Conservation (phyloP, 805 yeast genomes). For the Nakazawaea peltata region DNA sequence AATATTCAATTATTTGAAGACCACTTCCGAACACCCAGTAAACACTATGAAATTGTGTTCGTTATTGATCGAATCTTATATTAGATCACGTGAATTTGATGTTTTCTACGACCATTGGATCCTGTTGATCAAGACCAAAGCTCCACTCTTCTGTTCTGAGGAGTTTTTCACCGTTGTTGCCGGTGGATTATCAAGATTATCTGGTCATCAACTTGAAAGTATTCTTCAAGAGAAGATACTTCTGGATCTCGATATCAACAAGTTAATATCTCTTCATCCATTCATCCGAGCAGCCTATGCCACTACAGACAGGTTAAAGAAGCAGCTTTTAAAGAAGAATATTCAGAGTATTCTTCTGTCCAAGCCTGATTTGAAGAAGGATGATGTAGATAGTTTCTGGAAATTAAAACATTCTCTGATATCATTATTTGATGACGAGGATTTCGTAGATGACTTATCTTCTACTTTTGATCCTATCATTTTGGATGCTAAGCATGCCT, state of each 20-base stretch:
- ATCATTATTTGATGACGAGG: conserved; percentile 35
- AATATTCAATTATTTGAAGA: conserved; percentile 18
- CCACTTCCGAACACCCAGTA: neutral
- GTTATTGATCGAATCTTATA: conserved; percentile 36
- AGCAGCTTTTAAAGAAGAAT: conserved; percentile 15
- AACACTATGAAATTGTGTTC: conserved; percentile 15
- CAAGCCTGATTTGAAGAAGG: too few relatives aligned
- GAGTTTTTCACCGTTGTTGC: conserved; percentile 31
- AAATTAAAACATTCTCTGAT: conserved; percentile 37
- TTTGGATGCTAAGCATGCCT: neutral
- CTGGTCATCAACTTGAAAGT: conserved; percentile 34
- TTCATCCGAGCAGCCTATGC: conserved; percentile 32
- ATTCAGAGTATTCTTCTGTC: neutral
- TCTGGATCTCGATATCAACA: neutral
- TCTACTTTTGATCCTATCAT: conserved; percentile 3
- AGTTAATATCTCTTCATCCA: conserved; percentile 17
- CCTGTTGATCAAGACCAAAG: conserved; percentile 7
- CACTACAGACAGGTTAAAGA: conserved; percentile 20
- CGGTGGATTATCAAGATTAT: conserved; percentile 30
- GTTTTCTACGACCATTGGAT: conserved; percentile 43
- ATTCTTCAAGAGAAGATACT: conserved; percentile 13
- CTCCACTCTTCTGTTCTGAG: conserved; percentile 15
- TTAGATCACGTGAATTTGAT: conserved; percentile 49
- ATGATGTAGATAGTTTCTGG: conserved; percentile 25
- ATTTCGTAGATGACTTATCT: conserved; percentile 6